These are phyloP conservation scores for Rutstroemia sydowiana DNA, from an alignment of 2,329 filamentous ascomycete species.

Conservation along the genomic window DNA sequence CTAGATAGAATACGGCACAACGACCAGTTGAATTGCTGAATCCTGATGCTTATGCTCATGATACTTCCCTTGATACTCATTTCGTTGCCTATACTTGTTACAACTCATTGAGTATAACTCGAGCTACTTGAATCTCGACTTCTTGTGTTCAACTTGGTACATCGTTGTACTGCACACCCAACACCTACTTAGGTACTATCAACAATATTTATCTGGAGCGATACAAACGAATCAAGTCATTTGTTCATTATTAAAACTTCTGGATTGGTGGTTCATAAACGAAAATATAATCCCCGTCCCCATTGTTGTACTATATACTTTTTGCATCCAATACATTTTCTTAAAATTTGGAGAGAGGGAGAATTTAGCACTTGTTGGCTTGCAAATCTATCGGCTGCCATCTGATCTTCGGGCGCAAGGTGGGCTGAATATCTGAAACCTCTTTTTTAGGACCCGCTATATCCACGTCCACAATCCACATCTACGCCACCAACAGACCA, in stretches of 20 bases:
- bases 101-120: not conserved
- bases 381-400: constrained; percentile 6
- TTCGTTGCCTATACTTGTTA: constrained; percentile 1
- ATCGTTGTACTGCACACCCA: constrained; percentile 2
- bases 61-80: no score
- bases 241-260: no score
- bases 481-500: constrained; percentile 9
- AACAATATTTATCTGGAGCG: not conserved
- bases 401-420: constrained; percentile 10
- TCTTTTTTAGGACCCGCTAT: constrained; percentile 1
- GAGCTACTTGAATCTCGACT: not conserved
- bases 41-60: constrained; percentile 6
- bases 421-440: constrained; percentile 7
- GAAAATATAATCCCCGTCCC: no score
- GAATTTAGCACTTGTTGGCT: constrained; percentile 4
- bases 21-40: constrained; percentile 5
- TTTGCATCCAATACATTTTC: not conserved
- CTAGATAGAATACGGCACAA: constrained; percentile 1
- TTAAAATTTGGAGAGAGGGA: not conserved
- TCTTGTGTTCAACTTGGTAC: not conserved
- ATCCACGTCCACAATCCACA: no score
- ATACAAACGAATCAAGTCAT: constrained; percentile 4
- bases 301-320: no score
- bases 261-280: not conserved
- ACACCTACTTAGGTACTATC: no score